phyloP scores from a whole-genome alignment of 805 yeast genomes.

The Wickerhamiella cacticola region DNA sequence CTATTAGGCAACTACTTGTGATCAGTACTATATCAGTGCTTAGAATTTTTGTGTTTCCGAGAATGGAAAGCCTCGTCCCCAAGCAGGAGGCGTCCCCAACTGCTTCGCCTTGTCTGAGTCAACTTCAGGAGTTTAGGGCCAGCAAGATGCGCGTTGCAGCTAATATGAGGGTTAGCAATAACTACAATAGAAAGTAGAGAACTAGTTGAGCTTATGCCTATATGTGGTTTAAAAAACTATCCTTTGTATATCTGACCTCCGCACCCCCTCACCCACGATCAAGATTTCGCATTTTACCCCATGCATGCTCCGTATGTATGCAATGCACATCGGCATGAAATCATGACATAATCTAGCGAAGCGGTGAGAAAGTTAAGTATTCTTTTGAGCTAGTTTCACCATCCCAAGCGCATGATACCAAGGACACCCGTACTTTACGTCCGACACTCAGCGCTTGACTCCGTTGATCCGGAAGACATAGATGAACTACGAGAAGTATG shows the following conservation, averaged over 20 bases:
- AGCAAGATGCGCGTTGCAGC: background rate
- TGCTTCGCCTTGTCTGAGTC: constrained; percentile 5
- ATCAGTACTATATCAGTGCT: background rate
- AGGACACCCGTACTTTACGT: constrained; percentile 18
- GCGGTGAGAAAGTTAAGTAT: background rate
- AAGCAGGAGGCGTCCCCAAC: background rate
- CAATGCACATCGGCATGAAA: background rate
- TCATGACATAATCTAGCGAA: background rate
- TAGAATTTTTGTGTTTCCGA: background rate
- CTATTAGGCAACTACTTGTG: background rate
- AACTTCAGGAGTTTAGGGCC: background rate
- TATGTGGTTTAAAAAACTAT: no score
- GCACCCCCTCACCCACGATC: background rate
- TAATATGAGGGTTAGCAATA: no score
- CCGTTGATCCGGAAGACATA: constrained; percentile 20
- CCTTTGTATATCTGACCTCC: no score
- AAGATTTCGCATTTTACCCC: background rate
- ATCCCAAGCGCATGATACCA: constrained; percentile 6
- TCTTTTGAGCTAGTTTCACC: background rate
- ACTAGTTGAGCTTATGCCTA: no score
- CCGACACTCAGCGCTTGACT: constrained; percentile 19
- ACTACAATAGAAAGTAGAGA: no score
- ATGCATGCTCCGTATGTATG: background rate
- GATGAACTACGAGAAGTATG: constrained; percentile 22
- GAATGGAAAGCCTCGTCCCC: background rate